Percentiles rank a stretch among this genome's conserved stretches.
These are phyloP conservation scores for Metschnikowia hibisci DNA, from an alignment of 805 yeast genomes.

Conservation along the genomic window DNA sequence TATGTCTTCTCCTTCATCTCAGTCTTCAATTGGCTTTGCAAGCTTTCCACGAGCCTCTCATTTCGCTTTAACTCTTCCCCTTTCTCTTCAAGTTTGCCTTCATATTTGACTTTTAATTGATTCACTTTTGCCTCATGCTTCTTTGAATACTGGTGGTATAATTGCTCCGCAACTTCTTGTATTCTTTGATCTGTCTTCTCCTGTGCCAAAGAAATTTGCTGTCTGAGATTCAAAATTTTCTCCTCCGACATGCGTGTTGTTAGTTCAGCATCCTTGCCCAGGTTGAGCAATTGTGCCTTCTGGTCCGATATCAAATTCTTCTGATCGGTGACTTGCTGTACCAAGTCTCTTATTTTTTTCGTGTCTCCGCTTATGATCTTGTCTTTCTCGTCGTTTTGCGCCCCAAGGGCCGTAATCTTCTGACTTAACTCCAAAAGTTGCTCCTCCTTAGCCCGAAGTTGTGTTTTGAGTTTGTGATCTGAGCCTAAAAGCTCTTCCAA, in stretches of 20 bases:
- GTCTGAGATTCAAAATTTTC: conserved; percentile 21
- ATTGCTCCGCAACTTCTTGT: conserved; percentile 62
- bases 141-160: conserved; percentile 69
- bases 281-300: conserved; percentile 3
- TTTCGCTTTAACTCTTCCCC: conserved; percentile 47
- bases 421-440: conserved; percentile 8
- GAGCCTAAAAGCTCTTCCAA: neutral
- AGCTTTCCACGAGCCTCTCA: conserved; percentile 36
- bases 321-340: conserved; percentile 20
- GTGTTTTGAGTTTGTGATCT: conserved; percentile 3
- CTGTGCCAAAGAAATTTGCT: conserved; percentile 37
- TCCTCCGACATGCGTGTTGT: conserved; percentile 9
- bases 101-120: conserved; percentile 37
- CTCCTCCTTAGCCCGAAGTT: conserved; percentile 10
- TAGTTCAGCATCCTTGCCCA: neutral
- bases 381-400: conserved; percentile 31
- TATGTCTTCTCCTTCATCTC: conserved; percentile 34
- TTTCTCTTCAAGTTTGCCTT: conserved; percentile 37
- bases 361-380: conserved; percentile 30
- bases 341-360: conserved; percentile 27
- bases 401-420: conserved; percentile 25
- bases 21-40: conserved; percentile 32
- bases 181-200: conserved; percentile 50
- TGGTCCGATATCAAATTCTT: conserved; percentile 14
- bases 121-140: conserved; percentile 73